Evolutionary conservation across 2,329 filamentous ascomycete genomes (phyloP).

Genomic region (Trichoderma sp.): DNA sequence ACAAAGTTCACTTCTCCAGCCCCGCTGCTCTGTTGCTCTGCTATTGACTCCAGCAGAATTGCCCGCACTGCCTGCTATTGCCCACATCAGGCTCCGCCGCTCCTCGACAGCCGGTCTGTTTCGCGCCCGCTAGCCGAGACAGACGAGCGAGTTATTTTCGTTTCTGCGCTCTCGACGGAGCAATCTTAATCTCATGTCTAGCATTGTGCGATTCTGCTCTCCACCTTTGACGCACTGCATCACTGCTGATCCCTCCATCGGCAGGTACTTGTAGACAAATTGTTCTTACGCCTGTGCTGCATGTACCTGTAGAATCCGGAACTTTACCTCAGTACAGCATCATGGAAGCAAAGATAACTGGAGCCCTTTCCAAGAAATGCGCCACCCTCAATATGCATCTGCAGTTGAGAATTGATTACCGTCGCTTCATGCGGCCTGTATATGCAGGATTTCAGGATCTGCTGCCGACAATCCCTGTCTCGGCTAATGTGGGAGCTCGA

Average conservation of each 20-base stretch:
- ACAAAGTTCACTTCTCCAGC: not conserved
- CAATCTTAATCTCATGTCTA: no score
- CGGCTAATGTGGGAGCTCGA: constrained; percentile 15
- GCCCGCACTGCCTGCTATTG: not conserved
- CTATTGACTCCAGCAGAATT: not conserved
- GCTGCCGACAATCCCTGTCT: constrained; percentile 21
- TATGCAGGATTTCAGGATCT: constrained; percentile 13
- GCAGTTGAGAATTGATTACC: not conserved
- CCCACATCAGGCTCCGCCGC: not conserved
- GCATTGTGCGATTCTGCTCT: not conserved
- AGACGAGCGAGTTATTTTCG: constrained; percentile 3
- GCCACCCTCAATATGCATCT: not conserved
- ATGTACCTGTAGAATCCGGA: not conserved
- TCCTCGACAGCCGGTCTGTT: constrained; percentile 7
- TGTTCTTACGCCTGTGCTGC: not conserved
- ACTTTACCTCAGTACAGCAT: not conserved
- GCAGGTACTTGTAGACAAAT: not conserved
- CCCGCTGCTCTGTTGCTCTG: not conserved
- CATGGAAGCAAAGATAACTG: not conserved
- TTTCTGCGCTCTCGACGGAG: not conserved
- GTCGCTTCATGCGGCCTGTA: constrained; percentile 21
- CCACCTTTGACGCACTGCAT: not conserved
- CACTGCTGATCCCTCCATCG: not conserved
- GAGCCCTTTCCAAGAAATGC: not conserved
- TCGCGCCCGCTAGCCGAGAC: constrained; percentile 10